These are phyloP conservation scores for Haplographium delicatum DNA, from an alignment of 495 filamentous ascomycete genomes.

Conservation along the genomic window DNA sequence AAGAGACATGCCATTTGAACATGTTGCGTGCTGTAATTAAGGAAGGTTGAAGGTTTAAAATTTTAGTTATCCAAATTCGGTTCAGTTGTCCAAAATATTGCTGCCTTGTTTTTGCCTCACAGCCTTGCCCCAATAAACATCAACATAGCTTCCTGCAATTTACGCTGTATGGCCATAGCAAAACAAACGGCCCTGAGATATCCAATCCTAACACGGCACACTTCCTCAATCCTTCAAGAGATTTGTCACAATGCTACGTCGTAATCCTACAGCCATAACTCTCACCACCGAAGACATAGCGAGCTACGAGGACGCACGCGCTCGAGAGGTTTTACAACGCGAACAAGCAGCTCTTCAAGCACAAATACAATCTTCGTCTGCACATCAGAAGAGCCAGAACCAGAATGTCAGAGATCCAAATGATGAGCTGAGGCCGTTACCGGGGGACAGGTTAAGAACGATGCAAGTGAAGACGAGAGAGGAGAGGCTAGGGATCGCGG, in stretches of 20 bases:
- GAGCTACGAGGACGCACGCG: conserved; percentile 62
- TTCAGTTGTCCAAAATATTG: not conserved
- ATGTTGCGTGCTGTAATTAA: conserved; percentile 20
- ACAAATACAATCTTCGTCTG: conserved; percentile 23
- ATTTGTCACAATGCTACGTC: conserved; percentile 65
- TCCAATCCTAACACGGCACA: not conserved
- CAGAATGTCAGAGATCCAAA: conserved; percentile 40
- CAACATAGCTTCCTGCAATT: not conserved
- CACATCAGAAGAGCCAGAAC: conserved; percentile 19
- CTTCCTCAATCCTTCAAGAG: not conserved
- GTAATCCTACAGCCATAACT: conserved; percentile 70
- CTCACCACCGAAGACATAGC: conserved; percentile 75
- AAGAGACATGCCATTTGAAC: conserved; percentile 30
- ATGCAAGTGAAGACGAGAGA: conserved; percentile 37
- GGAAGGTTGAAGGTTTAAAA: not conserved
- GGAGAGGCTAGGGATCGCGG: conserved; percentile 43
- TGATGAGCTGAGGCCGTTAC: conserved; percentile 53
- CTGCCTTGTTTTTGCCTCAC: conserved; percentile 12
- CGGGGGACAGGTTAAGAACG: conserved; percentile 46
- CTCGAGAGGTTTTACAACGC: conserved; percentile 26
- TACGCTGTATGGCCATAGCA: too few relatives aligned
- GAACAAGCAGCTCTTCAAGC: conserved; percentile 23
- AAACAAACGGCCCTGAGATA: not conserved
- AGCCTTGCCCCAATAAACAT: conserved; percentile 5
- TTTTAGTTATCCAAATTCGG: too few relatives aligned